These are phyloP conservation scores for Neurospora cerealis DNA, from an alignment of 495 filamentous ascomycete genomes.

Conservation along the genomic window DNA sequence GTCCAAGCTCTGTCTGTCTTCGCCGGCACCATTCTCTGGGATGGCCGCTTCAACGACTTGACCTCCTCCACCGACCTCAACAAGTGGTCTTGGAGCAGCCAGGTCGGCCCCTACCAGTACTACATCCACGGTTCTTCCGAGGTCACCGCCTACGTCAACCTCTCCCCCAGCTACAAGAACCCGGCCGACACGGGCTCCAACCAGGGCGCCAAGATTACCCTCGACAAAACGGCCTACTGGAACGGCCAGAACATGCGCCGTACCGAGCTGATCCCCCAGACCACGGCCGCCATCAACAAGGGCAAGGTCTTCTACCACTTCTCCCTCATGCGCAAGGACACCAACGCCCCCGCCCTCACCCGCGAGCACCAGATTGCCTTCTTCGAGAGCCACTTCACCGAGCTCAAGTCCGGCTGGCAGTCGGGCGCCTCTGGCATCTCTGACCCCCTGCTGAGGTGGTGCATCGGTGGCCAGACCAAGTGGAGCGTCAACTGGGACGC, in stretches of 20 bases:
- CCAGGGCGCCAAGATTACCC: slow-evolving; percentile 60
- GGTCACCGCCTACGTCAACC: slow-evolving; percentile 49
- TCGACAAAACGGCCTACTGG: slow-evolving; percentile 54
- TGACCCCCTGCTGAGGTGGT: slow-evolving; percentile 37
- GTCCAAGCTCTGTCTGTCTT: slow-evolving; percentile 16
- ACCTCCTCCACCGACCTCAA: slow-evolving; percentile 39
- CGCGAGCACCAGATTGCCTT: slow-evolving; percentile 70
- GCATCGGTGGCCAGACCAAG: slow-evolving; percentile 29
- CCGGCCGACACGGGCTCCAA: slow-evolving; percentile 50
- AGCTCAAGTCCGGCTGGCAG: slow-evolving; percentile 61
- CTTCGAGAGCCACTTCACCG: slow-evolving; percentile 69
- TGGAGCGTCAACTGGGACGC: slow-evolving; percentile 40
- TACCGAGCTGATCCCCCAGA: slow-evolving; percentile 60
- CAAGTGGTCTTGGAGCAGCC: slow-evolving; percentile 57
- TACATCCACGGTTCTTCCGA: slow-evolving; percentile 56
- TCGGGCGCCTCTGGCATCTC: slow-evolving; percentile 44
- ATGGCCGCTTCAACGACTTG: slow-evolving; percentile 53
- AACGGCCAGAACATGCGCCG: slow-evolving; percentile 48
- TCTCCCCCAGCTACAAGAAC: slow-evolving; percentile 50
- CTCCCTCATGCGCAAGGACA: slow-evolving; percentile 46
- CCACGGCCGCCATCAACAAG: slow-evolving; percentile 47
- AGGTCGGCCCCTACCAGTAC: slow-evolving; percentile 61
- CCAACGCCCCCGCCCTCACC: slow-evolving; percentile 48
- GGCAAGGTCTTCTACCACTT: slow-evolving; percentile 65
- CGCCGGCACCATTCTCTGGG: slow-evolving; percentile 44